Evolutionary conservation across 805 yeast genomes (phyloP), one percentile per base, ranked within the genome.

Genomic region (Cyberlindnera bimundalis): DNA sequence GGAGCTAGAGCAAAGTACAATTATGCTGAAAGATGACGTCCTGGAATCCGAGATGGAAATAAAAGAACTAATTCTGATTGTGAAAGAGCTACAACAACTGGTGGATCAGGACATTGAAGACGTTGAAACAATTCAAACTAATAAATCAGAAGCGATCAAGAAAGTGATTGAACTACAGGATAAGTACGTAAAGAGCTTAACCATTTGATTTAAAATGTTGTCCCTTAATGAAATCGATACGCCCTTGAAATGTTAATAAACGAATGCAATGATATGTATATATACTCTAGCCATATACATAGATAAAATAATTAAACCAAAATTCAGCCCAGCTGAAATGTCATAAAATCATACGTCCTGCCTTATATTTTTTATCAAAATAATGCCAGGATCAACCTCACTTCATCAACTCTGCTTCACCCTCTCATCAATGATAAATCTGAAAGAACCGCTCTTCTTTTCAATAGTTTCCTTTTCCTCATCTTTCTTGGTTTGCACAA

Each of bases 21-120:
- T 13, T 18, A 17, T 25, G 16, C 20, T 43, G 3, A 11, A 14
- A 13, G 47, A 36, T 2, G 36, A 43, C 16, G 30, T 36, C 4
- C 11, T 18, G 13, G 39, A 36, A 8, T 35, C 47, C 1, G 19
- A 24, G 16, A 15, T 4, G 5, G 43, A 36, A 21, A 36, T 43
- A 2, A 19, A 20, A 5, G 19, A 12, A 20, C 30, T 43, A 7
- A 2, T 35, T 4, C n/a, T 2, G 5, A 27, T 39, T 7, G 19
- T 43, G 3, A 11, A 29, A n/a, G 41, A 43, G 15, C 21, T 43
- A 12, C 41, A 43, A 12, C 14, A 12, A 5, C 24, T 36, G 6
- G 24, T 43, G 2, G 43, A 43, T 2, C 20, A 36, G 7, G 47
- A 43, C 29, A n/a, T 34, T 14, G 30, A 29, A 10, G 18, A 28